Conservation (phyloP, 768 basidiomycete genomes). For the Albatrellus ellisii region DNA sequence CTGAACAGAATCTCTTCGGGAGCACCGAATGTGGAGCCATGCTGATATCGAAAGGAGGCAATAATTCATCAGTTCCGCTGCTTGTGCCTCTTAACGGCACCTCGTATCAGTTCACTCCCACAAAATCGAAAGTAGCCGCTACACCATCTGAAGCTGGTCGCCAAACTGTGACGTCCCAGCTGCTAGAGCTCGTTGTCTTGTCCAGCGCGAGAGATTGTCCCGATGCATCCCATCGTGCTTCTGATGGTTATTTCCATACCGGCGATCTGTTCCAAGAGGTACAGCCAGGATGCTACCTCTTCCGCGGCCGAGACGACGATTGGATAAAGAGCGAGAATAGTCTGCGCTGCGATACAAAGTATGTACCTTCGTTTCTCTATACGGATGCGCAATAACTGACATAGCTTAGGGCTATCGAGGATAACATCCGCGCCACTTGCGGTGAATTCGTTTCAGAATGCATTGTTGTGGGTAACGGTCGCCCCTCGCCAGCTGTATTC, state of each 20-base stretch:
- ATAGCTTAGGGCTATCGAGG: conserved; percentile 50
- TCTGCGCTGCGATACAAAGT: conserved; percentile 67
- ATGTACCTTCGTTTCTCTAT: conserved; percentile 11
- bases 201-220: conserved; percentile 61
- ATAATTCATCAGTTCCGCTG: conserved; percentile 34
- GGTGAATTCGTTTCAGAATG: conserved; percentile 54
- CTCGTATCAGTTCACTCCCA: conserved; percentile 54
- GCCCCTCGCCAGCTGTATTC: conserved; percentile 67
- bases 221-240: conserved; percentile 36
- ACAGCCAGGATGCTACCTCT: conserved; percentile 42
- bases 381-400: not conserved
- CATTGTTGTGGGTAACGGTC: conserved; percentile 64
- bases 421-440: conserved; percentile 58
- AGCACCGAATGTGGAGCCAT: conserved; percentile 72
- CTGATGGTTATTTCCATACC: conserved; percentile 67
- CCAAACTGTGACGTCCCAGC: conserved; percentile 34
- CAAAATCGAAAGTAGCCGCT: conserved; percentile 23
- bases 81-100: conserved; percentile 49
- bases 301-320: conserved; percentile 66
- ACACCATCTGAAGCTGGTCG: conserved; percentile 26
- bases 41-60: conserved; percentile 44
- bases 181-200: conserved; percentile 61
- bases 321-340: conserved; percentile 80
- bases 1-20: conserved; percentile 58
- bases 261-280: conserved; percentile 70